A percentile compares a stretch with the other conserved stretches of the same genome.
Evolutionary conservation across 768 basidiomycete genomes (phyloP).

Genomic region (Termitomyces bulborhizus): DNA sequence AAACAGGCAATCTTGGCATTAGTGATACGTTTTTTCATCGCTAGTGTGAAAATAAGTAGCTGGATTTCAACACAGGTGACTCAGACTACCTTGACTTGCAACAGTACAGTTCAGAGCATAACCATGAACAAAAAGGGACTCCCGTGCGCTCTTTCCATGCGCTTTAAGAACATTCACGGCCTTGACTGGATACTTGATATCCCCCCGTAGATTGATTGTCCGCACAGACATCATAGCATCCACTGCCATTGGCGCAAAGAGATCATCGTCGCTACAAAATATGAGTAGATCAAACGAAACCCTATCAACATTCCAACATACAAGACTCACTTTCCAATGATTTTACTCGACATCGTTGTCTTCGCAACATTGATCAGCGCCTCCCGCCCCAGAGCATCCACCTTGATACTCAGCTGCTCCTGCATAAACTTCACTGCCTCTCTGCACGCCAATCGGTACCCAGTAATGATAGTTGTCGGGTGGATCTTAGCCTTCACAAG

Average conservation of each 20-base stretch:
- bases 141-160: constrained; percentile 91
- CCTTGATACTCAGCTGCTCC: constrained; percentile 93
- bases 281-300: neutral
- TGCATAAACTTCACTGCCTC: constrained; percentile 98
- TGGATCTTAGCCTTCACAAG: constrained; percentile 98
- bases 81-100: constrained; percentile 86
- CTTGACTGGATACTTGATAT: constrained; percentile 98
- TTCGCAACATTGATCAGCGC: constrained; percentile 94
- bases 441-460: constrained; percentile 92
- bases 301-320: neutral
- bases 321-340: constrained; percentile 83
- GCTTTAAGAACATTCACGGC: constrained; percentile 98
- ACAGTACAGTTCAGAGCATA: constrained; percentile 99
- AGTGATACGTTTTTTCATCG: constrained; percentile 93
- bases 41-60: constrained; percentile 31
- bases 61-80: neutral
- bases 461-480: constrained; percentile 98
- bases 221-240: constrained; percentile 98
- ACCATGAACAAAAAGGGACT: constrained; percentile 91
- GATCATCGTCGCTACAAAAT: constrained; percentile 78
- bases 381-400: constrained; percentile 87
- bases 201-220: constrained; percentile 89
- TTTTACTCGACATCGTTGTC: constrained; percentile 98
- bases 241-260: constrained; percentile 98
- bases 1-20: constrained; percentile 98